phyloP scores from a whole-genome alignment of 2,329 filamentous ascomycete genomes.

The Fusarium penzigii region DNA sequence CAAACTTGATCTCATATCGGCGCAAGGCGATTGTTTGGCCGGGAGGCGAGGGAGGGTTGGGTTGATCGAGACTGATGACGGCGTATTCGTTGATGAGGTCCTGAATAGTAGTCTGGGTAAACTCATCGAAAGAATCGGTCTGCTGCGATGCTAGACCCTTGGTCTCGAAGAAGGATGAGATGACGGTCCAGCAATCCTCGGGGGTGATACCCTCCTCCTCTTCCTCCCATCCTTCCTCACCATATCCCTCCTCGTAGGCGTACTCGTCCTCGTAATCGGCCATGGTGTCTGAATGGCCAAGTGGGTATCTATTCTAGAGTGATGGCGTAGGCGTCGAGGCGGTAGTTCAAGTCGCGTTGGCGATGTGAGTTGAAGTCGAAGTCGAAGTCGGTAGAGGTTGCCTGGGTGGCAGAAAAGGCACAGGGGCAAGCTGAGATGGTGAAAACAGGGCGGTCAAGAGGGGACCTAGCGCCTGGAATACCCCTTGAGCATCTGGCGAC shows the following conservation, averaged over 20 bases:
- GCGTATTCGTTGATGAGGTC: slow-evolving; percentile 92
- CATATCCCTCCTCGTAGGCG: slow-evolving; percentile 58
- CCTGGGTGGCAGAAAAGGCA: slow-evolving; percentile 18
- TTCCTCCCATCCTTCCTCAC: slow-evolving; percentile 56
- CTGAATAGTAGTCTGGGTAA: slow-evolving; percentile 90
- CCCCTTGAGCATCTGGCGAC: slow-evolving; percentile 35
- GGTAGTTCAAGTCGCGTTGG: not conserved
- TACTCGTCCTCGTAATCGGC: slow-evolving; percentile 58
- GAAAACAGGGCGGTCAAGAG: slow-evolving; percentile 33
- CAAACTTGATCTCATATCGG: slow-evolving; percentile 94
- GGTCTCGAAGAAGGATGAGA: slow-evolving; percentile 92
- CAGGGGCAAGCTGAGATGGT: slow-evolving; percentile 21
- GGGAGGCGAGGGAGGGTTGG: slow-evolving; percentile 73
- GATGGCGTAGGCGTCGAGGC: slow-evolving; percentile 4
- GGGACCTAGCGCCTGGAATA: slow-evolving; percentile 35
- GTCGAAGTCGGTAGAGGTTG: slow-evolving; percentile 5
- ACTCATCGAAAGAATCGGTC: slow-evolving; percentile 97
- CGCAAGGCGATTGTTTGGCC: slow-evolving; percentile 82
- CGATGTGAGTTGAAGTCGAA: slow-evolving; percentile 4
- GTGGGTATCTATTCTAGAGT: not conserved
- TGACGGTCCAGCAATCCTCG: slow-evolving; percentile 98
- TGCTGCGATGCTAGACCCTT: slow-evolving; percentile 98
- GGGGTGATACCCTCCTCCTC: slow-evolving; percentile 77
- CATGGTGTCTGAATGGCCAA: slow-evolving; percentile 39
- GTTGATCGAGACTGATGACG: slow-evolving; percentile 89